Base-by-base conservation (phyloP, 1,139 yeast species). In the Yamadazyma membranifaciens region DNA sequence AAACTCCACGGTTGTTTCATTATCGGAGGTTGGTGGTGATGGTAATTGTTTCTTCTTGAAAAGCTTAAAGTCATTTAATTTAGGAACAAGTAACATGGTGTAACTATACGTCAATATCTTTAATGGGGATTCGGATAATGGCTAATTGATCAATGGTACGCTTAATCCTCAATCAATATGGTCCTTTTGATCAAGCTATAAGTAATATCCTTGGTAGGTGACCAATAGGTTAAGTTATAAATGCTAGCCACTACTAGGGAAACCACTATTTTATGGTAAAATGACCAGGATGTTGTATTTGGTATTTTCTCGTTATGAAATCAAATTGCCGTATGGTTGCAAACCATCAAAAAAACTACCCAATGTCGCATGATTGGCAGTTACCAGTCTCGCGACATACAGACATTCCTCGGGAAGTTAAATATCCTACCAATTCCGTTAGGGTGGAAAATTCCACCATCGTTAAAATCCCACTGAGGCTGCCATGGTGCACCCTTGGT, bases 1-100 rank as follows among this genome's bases (percentile, higher is more conserved):
- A 12, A 25, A 17, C 9, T 32, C 37, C 9, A 28, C 25, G 2
- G 24, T 17, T 5, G 7, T 6, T n/a, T 36, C 33, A 31, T 15
- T 16, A 24, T 34, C 29, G 11, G 29, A 27, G 16, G 15, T 25
- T 27, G 27, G 24, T 14, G 15, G 20, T 27, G 25, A n/a, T 12
- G 29, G 30, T 24, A 16, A 15, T n/a, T 34, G 12, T 27, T 30
- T 28, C 16, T 20, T 29, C 22, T 30, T 36, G 38, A 36, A 36
- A 7, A 39, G 9, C 25, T 34, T 38, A n/a, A 34, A 31, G 5
- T 30, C 38, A 16, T 33, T 33, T 10, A 40, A 17, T 13, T 40
- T 40, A 9, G 43, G 40, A 9, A 40, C 40, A 15, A 40, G 29
- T 10, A 40, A 29, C 43, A 40, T 38, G 11, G 14, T 15, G 9